phyloP scores from a whole-genome alignment of 345 rosid genomes.

The Excoecaria agallocha region DNA sequence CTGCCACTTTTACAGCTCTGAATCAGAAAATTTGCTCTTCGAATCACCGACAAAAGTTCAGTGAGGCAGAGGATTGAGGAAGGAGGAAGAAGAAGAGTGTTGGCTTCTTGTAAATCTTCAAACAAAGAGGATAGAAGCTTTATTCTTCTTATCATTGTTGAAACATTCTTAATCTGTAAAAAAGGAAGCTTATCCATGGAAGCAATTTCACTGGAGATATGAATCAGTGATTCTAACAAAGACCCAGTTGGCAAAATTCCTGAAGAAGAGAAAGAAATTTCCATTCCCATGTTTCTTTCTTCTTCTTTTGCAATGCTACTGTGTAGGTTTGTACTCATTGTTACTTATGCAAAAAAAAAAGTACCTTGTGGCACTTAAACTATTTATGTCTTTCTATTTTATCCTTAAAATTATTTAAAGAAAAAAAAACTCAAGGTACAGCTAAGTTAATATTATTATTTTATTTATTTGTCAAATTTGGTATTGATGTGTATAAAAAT shows the following conservation, averaged over 20 bases:
- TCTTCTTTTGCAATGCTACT: background rate
- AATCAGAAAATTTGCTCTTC: conserved; percentile 40
- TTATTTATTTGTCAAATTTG: too few species aligned
- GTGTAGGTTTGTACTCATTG: conserved; percentile 18
- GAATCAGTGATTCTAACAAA: conserved; percentile 47
- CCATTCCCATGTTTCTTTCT: conserved; percentile 9
- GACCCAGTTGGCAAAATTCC: conserved; percentile 46
- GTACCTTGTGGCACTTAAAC: too few species aligned
- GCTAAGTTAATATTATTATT: background rate
- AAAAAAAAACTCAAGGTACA: background rate
- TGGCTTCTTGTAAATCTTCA: conserved; percentile 50
- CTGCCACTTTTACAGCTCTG: conserved; percentile 52
- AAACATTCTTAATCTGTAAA: conserved; percentile 43
- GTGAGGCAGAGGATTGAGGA: conserved; percentile 56
- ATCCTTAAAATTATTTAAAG: too few species aligned
- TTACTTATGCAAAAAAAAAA: background rate
- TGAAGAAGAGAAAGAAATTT: conserved; percentile 21
- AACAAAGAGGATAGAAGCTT: conserved; percentile 53
- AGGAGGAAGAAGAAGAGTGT: conserved; percentile 41
- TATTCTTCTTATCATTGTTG: conserved; percentile 55
- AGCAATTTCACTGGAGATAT: conserved; percentile 42
- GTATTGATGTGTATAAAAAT: too few species aligned
- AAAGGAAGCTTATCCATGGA: conserved; percentile 51
- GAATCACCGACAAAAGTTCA: conserved; percentile 53
- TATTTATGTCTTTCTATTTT: too few species aligned